Percentiles rank a stretch among this genome's conserved stretches.
These are phyloP conservation scores for Ogataea pignaliae DNA, from an alignment of 805 yeast species.

Conservation along the genomic window DNA sequence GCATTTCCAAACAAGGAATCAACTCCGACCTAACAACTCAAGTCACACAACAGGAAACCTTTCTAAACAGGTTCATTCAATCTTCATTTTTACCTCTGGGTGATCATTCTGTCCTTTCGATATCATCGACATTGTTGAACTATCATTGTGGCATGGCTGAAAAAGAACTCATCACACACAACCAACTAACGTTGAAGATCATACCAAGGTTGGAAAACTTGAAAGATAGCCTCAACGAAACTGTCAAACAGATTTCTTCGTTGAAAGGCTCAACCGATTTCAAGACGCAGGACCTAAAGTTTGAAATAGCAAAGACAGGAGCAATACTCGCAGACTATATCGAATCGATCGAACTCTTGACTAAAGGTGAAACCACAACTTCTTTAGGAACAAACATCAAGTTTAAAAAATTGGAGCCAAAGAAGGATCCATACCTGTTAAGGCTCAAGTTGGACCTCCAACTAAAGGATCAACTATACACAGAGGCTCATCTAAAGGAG, in stretches of 20 bases:
- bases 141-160: constrained; percentile 32
- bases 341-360: constrained; percentile 39
- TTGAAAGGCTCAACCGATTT: constrained; percentile 50
- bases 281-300: constrained; percentile 49
- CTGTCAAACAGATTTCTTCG: constrained; percentile 50
- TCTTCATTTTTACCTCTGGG: constrained; percentile 37
- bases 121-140: constrained; percentile 28
- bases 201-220: constrained; percentile 54
- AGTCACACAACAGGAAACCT: constrained; percentile 7
- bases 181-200: constrained; percentile 43
- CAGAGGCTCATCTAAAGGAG: constrained; percentile 63
- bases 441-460: constrained; percentile 62
- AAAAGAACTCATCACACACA: constrained; percentile 46
- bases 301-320: constrained; percentile 62
- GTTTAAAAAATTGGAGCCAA: constrained; percentile 22
- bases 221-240: constrained; percentile 47
- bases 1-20: constrained; percentile 20
- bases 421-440: constrained; percentile 57
- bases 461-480: constrained; percentile 55
- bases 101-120: constrained; percentile 34
- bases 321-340: constrained; percentile 45
- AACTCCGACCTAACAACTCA: constrained; percentile 13
- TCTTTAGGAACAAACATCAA: constrained; percentile 27
- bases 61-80: constrained; percentile 44
- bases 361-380: constrained; percentile 32